phyloP scores from a whole-genome alignment of 106 monocot genomes.

The Allium sativum region DNA sequence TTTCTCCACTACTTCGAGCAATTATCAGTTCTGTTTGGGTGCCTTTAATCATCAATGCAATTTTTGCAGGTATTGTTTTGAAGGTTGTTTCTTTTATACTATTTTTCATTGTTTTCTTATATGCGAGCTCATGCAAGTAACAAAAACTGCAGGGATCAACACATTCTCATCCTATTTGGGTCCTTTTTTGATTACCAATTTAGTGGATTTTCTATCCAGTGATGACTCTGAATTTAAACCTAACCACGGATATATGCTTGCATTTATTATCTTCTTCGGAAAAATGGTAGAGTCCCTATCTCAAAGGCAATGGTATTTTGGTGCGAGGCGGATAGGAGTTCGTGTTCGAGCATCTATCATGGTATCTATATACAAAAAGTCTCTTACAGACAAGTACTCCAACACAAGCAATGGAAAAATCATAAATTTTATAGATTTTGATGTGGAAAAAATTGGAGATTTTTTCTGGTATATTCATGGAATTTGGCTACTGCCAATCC shows the following conservation, averaged over 20 bases:
- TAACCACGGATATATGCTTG: slow-evolving; percentile 43
- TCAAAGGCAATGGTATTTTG: slow-evolving; percentile 89
- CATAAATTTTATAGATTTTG: slow-evolving; percentile 59
- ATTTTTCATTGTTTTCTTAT: neutral
- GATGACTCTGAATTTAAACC: slow-evolving; percentile 4
- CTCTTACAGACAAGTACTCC: slow-evolving; percentile 43
- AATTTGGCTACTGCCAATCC: slow-evolving; percentile 77
- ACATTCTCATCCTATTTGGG: slow-evolving; percentile 64
- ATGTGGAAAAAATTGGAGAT: slow-evolving; percentile 70
- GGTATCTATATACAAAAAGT: slow-evolving; percentile 45
- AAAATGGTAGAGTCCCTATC: slow-evolving; percentile 70
- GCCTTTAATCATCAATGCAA: slow-evolving; percentile 44
- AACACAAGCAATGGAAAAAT: slow-evolving; percentile 31
- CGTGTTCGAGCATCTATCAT: slow-evolving; percentile 61
- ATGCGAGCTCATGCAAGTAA: neutral
- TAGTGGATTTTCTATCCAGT: slow-evolving; percentile 55
- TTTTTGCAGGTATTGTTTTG: slow-evolving; percentile 45
- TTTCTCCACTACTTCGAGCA: slow-evolving; percentile 20
- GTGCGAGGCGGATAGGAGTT: slow-evolving; percentile 61
- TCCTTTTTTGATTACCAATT: slow-evolving; percentile 60
- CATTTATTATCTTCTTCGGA: slow-evolving; percentile 54
- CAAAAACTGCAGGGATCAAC: slow-evolving; percentile 43
- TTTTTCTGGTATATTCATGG: slow-evolving; percentile 75
- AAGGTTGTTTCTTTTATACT: neutral
- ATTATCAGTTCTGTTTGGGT: slow-evolving; percentile 40